These are phyloP conservation scores for Phaeophleospora eucalypticola DNA, from an alignment of 2,329 filamentous ascomycete species.

Conservation along the genomic window DNA sequence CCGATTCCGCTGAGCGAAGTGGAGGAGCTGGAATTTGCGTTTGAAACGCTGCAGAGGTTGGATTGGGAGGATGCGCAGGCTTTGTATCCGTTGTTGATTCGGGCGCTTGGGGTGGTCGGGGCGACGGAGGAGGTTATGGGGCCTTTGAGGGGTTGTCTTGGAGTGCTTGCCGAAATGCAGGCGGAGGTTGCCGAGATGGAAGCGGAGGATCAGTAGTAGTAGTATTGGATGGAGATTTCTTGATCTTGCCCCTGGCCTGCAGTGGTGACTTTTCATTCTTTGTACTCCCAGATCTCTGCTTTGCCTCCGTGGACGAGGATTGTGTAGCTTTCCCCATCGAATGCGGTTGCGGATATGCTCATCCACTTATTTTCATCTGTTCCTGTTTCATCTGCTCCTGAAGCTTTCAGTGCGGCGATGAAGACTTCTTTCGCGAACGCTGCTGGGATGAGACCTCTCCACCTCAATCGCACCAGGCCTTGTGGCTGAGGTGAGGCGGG, in stretches of 20 bases:
- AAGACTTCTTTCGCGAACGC: constrained; percentile 31
- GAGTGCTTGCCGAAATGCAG: constrained; percentile 18
- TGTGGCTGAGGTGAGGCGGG: constrained; percentile 9
- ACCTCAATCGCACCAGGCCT: constrained; percentile 37
- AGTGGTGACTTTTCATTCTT: constrained; percentile 21
- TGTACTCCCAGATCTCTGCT: constrained; percentile 33
- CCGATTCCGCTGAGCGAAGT: constrained; percentile 80
- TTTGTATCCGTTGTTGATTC: constrained; percentile 73
- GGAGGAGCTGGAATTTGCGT: constrained; percentile 69
- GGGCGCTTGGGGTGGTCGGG: constrained; percentile 59
- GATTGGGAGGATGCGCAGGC: constrained; percentile 64
- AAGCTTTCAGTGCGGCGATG: constrained; percentile 24
- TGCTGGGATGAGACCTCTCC: constrained; percentile 42
- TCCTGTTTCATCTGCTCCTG: constrained; percentile 19
- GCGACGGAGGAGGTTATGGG: constrained; percentile 48
- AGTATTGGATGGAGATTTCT: neutral
- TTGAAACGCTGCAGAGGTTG: constrained; percentile 63
- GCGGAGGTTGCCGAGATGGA: neutral
- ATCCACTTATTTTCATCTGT: constrained; percentile 31
- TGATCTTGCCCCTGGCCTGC: neutral
- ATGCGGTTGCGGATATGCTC: constrained; percentile 27
- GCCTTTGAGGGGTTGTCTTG: constrained; percentile 39
- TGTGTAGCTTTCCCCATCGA: constrained; percentile 29
- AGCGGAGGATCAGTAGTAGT: neutral
- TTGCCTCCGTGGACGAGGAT: constrained; percentile 26